Percentiles rank a stretch among this genome's conserved stretches.
Evolutionary conservation across 106 monocot species (phyloP).

Genomic region (Acanthochlamys bracteata): DNA sequence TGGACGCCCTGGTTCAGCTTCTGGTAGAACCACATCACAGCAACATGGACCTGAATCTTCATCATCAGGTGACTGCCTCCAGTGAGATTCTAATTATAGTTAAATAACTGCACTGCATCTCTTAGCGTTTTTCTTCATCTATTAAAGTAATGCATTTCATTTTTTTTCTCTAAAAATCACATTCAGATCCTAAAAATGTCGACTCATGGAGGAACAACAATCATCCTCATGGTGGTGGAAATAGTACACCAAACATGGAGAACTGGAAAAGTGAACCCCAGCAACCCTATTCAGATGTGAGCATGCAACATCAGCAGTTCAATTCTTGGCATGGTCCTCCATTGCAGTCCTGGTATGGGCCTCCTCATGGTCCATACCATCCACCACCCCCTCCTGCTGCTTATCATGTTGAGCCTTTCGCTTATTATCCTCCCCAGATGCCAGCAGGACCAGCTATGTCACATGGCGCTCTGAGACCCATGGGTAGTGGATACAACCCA

Average conservation of each 20-base stretch:
- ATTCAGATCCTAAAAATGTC: constrained; percentile 15
- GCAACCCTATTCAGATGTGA: constrained; percentile 20
- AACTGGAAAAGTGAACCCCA: constrained; percentile 44
- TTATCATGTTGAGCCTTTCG: constrained; percentile 47
- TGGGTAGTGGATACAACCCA: constrained; percentile 26
- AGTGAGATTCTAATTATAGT: neutral
- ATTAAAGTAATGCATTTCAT: neutral
- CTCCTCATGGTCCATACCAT: constrained; percentile 46
- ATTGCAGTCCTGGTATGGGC: constrained; percentile 41
- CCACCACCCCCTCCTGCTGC: constrained; percentile 39
- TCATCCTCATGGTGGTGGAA: constrained; percentile 13
- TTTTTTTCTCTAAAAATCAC: constrained; percentile 2
- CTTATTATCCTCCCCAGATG: constrained; percentile 46
- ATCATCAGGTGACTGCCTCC: constrained; percentile 18
- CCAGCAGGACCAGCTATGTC: constrained; percentile 27
- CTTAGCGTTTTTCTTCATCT: neutral
- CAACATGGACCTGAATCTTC: constrained; percentile 23
- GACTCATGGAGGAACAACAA: constrained; percentile 33
- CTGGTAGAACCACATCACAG: constrained; percentile 19
- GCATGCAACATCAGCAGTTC: constrained; percentile 31
- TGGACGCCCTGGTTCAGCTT: constrained; percentile 44
- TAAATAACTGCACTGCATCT: neutral
- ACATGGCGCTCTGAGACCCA: constrained; percentile 36
- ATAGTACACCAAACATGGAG: constrained; percentile 15
- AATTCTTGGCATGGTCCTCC: constrained; percentile 62